Percentiles rank a stretch among this genome's conserved stretches.
phyloP scores from a whole-genome alignment of 768 basidiomycete genomes.

The Termitomyces sp. region DNA sequence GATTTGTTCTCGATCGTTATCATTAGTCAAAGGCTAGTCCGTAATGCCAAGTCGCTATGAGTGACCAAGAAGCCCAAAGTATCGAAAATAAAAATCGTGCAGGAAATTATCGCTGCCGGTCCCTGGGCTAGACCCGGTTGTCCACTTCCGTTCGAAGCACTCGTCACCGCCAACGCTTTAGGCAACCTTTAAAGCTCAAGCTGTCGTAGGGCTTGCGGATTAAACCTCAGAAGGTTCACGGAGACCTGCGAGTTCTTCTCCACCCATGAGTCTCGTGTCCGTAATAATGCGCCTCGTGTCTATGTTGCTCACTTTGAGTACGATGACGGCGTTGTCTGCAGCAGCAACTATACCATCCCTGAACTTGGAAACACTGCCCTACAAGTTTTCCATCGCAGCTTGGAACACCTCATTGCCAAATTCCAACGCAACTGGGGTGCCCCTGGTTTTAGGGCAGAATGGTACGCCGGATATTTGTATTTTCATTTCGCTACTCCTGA shows the following conservation, averaged over 20 bases:
- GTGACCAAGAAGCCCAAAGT: background rate
- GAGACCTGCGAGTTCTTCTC: background rate
- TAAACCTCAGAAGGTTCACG: background rate
- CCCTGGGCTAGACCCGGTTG: background rate
- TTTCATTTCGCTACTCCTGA: background rate
- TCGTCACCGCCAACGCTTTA: background rate
- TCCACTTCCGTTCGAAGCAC: background rate
- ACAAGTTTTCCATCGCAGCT: constrained; percentile 43
- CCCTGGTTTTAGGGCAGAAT: constrained; percentile 37
- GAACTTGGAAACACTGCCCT: constrained; percentile 15
- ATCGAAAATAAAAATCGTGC: background rate
- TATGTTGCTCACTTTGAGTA: background rate
- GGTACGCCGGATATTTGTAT: constrained; percentile 17
- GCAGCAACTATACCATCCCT: background rate
- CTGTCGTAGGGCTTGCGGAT: background rate
- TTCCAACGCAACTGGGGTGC: constrained; percentile 37
- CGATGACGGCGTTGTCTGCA: background rate
- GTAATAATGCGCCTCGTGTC: background rate
- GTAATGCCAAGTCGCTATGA: background rate
- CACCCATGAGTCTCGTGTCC: background rate
- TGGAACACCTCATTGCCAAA: constrained; percentile 35
- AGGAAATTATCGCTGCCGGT: no score
- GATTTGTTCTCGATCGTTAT: background rate
- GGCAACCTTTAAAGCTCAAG: background rate
- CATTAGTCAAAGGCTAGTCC: background rate